Percentiles rank a stretch among this genome's conserved stretches.
Evolutionary conservation across 2,329 filamentous ascomycete genomes (phyloP).

Genomic region (Aspergillus transmontanensis): DNA sequence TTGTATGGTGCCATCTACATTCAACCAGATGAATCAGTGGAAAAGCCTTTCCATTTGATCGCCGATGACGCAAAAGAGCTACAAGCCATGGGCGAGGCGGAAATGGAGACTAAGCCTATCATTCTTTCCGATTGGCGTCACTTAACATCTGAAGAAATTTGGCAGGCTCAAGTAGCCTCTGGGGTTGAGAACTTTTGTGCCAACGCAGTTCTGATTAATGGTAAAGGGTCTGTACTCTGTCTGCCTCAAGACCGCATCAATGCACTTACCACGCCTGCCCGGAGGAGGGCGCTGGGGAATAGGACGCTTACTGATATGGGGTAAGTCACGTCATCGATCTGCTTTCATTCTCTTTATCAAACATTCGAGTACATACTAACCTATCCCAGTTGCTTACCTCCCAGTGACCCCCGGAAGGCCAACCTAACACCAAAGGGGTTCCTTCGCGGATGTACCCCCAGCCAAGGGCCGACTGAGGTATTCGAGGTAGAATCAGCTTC

Average conservation of each 20-base stretch:
- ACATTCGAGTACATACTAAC: slow-evolving; percentile 3
- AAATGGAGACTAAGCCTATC: slow-evolving; percentile 50
- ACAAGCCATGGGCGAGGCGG: slow-evolving; percentile 53
- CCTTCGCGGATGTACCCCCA: slow-evolving; percentile 27
- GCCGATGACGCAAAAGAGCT: slow-evolving; percentile 35
- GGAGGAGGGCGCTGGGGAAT: slow-evolving; percentile 21
- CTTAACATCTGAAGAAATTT: slow-evolving; percentile 53
- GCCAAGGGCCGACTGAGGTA: slow-evolving; percentile 27
- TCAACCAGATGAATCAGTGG: slow-evolving; percentile 24
- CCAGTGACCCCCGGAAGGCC: slow-evolving; percentile 23
- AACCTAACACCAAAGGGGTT: slow-evolving; percentile 23
- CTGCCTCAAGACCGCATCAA: slow-evolving; percentile 28
- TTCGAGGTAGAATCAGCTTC: slow-evolving; percentile 36
- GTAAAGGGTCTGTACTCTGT: slow-evolving; percentile 47
- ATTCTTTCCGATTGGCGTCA: slow-evolving; percentile 61
- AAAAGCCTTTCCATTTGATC: slow-evolving; percentile 32
- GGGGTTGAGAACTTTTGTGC: slow-evolving; percentile 55
- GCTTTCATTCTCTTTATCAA: neutral
- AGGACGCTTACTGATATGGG: slow-evolving; percentile 30
- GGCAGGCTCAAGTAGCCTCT: slow-evolving; percentile 30
- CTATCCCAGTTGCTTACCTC: slow-evolving; percentile 26
- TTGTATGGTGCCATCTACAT: slow-evolving; percentile 61
- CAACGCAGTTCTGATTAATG: slow-evolving; percentile 64
- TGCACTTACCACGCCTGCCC: slow-evolving; percentile 33
- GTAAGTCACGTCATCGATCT: slow-evolving; percentile 17